phyloP scores from a whole-genome alignment of 2,329 filamentous ascomycete genomes.

The Cytospora piceicola region DNA sequence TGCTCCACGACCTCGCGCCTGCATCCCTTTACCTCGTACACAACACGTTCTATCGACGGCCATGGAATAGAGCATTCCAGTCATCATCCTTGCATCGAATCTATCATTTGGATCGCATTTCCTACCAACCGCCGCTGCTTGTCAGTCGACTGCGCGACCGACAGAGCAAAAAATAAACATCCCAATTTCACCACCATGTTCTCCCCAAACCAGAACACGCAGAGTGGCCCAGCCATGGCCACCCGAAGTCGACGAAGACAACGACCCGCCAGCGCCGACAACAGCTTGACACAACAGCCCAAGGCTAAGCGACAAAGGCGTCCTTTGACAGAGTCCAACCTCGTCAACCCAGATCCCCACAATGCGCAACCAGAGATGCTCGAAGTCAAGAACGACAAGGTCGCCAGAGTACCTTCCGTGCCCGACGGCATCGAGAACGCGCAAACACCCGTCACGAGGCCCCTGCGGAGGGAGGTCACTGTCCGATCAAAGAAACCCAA shows the following conservation, averaged over 20 bases:
- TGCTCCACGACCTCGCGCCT: conserved; percentile 22
- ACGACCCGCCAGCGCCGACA: conserved; percentile 60
- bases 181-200: conserved; percentile 54
- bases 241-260: conserved; percentile 66
- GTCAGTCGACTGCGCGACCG: conserved; percentile 11
- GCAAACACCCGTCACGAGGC: conserved; percentile 32
- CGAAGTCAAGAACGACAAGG: conserved; percentile 59
- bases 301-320: conserved; percentile 67
- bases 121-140: conserved; percentile 6
- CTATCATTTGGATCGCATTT: conserved; percentile 1
- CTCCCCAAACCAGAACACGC: conserved; percentile 53
- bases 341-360: conserved; percentile 52
- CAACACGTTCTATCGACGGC: conserved; percentile 11
- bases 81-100: conserved; percentile 15
- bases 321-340: conserved; percentile 61
- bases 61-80: conserved; percentile 26
- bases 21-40: conserved; percentile 16
- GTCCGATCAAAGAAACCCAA: conserved; percentile 67
- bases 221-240: conserved; percentile 58
- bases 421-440: conserved; percentile 53
- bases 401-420: conserved; percentile 49
- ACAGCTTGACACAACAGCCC: conserved; percentile 56
- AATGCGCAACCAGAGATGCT: conserved; percentile 52
- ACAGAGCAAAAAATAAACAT: conserved; percentile 19
- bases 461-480: conserved; percentile 53